phyloP scores from a whole-genome alignment of 371 early-diverging fungal species.

The Rhizomucor miehei region DNA sequence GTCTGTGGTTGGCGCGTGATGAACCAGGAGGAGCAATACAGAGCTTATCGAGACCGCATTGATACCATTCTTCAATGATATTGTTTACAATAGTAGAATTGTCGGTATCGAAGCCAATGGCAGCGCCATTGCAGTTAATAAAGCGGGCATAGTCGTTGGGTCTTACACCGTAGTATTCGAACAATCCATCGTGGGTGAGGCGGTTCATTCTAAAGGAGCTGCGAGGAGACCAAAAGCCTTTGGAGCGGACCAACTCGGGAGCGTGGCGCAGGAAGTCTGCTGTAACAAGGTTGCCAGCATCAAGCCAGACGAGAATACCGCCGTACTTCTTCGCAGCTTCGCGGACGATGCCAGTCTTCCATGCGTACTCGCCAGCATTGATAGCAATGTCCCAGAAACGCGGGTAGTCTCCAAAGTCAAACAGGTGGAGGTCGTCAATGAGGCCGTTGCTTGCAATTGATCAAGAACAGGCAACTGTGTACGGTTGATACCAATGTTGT shows the following conservation, averaged over 20 bases:
- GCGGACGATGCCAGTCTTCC: constrained; percentile 65
- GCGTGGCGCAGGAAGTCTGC: constrained; percentile 50
- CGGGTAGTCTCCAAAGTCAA: constrained; percentile 57
- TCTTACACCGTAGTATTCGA: constrained; percentile 47
- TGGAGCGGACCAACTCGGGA: constrained; percentile 34
- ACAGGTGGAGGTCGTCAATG: constrained; percentile 47
- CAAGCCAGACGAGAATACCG: constrained; percentile 58
- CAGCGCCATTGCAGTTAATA: constrained; percentile 66
- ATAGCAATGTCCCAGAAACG: constrained; percentile 61
- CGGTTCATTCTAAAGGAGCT: constrained; percentile 46
- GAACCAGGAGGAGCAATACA: constrained; percentile 69
- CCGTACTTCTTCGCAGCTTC: constrained; percentile 51
- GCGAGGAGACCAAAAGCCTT: constrained; percentile 59
- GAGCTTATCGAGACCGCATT: constrained; percentile 50
- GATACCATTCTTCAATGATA: constrained; percentile 54
- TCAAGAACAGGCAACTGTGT: constrained; percentile 45
- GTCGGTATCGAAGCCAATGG: constrained; percentile 55
- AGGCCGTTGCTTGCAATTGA: constrained; percentile 35
- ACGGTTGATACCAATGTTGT: constrained; percentile 52
- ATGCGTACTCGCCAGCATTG: constrained; percentile 62
- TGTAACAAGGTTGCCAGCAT: constrained; percentile 58
- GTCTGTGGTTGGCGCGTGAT: constrained; percentile 57
- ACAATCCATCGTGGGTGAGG: constrained; percentile 62
- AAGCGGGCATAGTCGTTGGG: constrained; percentile 37
- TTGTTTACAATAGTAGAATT: constrained; percentile 43